phyloP scores from a whole-genome alignment of 2,329 filamentous ascomycete species.

The Cladosporium sp. region DNA sequence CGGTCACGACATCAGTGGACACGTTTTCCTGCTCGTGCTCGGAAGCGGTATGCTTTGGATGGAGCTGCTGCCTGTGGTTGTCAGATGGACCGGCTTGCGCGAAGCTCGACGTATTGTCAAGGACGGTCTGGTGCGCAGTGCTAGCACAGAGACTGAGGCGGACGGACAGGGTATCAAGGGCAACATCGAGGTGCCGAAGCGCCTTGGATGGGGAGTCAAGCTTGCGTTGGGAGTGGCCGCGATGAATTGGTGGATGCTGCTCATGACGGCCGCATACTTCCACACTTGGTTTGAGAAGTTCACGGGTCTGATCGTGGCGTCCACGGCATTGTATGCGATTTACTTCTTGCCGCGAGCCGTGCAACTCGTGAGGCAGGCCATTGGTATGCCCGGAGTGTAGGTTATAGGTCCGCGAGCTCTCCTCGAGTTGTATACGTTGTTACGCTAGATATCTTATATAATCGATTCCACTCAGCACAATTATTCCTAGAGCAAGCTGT shows the following conservation, averaged over 20 bases:
- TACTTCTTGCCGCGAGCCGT: conserved; percentile 53
- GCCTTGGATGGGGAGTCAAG: conserved; percentile 54
- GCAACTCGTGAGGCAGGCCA: conserved; percentile 43
- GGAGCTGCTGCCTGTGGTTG: conserved; percentile 69
- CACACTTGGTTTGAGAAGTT: conserved; percentile 98
- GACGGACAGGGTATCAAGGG: conserved; percentile 43
- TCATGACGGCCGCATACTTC: conserved; percentile 98
- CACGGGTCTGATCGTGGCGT: conserved; percentile 53
- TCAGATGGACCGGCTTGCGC: conserved; percentile 48
- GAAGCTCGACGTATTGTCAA: conserved; percentile 66
- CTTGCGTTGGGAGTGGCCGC: conserved; percentile 60
- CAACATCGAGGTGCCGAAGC: conserved; percentile 41
- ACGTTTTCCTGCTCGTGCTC: conserved; percentile 88
- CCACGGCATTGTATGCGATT: conserved; percentile 47
- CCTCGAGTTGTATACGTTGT: background rate
- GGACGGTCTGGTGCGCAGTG: conserved; percentile 62
- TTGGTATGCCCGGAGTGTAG: conserved; percentile 51
- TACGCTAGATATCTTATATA: background rate
- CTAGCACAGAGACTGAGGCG: conserved; percentile 45
- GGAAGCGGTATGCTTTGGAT: conserved; percentile 79
- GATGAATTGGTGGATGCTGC: conserved; percentile 88
- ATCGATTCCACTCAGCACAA: background rate
- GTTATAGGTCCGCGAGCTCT: too few species aligned
- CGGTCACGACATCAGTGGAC: conserved; percentile 95
- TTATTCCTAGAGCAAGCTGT: background rate